Evolutionary conservation across 2,329 filamentous ascomycete species (phyloP).

Genomic region (Annulohypoxylon truncatum): DNA sequence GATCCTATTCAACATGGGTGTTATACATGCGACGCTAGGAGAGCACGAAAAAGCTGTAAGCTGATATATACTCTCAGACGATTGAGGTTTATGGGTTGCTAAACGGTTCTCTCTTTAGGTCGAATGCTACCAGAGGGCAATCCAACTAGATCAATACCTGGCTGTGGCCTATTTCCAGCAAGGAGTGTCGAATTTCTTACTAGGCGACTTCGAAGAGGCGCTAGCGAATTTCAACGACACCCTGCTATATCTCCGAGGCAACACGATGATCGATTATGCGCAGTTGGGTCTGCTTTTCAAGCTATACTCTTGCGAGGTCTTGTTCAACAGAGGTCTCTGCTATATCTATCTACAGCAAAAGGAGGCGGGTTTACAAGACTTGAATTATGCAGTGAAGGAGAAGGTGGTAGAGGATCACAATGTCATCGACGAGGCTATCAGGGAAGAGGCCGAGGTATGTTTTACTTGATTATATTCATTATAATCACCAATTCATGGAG

Average conservation of each 20-base stretch:
- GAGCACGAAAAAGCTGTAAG: conserved; percentile 95
- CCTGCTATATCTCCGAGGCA: conserved; percentile 90
- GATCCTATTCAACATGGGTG: conserved; percentile 98
- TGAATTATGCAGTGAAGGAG: conserved; percentile 91
- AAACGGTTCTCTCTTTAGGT: conserved; percentile 67
- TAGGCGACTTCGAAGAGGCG: conserved; percentile 97
- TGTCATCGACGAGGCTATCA: conserved; percentile 97
- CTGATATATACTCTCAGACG: conserved; percentile 36
- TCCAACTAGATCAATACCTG: conserved; percentile 91
- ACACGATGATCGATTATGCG: conserved; percentile 97
- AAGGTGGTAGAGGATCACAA: conserved; percentile 97
- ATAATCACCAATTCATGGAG: neutral
- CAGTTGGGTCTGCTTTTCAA: conserved; percentile 96
- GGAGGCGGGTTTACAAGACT: conserved; percentile 89
- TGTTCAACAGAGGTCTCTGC: conserved; percentile 97
- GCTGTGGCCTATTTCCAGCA: conserved; percentile 99
- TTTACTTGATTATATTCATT: conserved; percentile 7
- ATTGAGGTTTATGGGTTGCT: conserved; percentile 34
- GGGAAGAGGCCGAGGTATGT: conserved; percentile 87
- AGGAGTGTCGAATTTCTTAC: conserved; percentile 96
- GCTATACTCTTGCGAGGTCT: conserved; percentile 94
- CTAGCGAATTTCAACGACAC: conserved; percentile 99
- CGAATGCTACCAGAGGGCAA: conserved; percentile 92
- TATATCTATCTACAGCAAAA: conserved; percentile 97
- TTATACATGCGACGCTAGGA: conserved; percentile 95